phyloP scores from a whole-genome alignment of 2,329 filamentous ascomycete species.

The Neofusicoccum sp. region DNA sequence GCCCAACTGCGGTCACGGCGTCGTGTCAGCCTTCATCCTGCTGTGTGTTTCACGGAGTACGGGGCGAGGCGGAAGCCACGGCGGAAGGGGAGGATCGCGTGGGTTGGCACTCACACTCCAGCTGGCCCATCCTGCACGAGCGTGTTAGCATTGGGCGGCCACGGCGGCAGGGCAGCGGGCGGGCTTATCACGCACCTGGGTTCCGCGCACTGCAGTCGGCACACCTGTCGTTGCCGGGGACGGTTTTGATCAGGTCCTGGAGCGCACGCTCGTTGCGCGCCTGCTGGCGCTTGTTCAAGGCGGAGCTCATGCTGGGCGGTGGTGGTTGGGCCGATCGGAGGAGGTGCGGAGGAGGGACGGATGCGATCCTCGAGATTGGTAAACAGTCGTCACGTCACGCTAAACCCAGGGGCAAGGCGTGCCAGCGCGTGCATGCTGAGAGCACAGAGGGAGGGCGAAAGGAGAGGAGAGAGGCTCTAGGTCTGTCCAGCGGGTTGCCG shows the following conservation, averaged over 20 bases:
- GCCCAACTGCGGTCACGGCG: conserved; percentile 62
- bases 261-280: conserved; percentile 91
- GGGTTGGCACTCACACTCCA: conserved; percentile 73
- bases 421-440: conserved; percentile 18
- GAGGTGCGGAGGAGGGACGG: conserved; percentile 15
- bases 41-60: not conserved
- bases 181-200: conserved; percentile 64
- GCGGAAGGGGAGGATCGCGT: not conserved
- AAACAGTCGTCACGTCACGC: conserved; percentile 17
- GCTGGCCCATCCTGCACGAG: conserved; percentile 78
- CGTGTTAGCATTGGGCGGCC: conserved; percentile 5
- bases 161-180: conserved; percentile 11
- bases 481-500: not conserved
- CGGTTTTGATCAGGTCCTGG: conserved; percentile 80
- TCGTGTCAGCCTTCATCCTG: conserved; percentile 4
- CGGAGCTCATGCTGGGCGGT: conserved; percentile 59
- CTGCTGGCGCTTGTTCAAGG: conserved; percentile 93
- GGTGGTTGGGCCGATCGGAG: conserved; percentile 13
- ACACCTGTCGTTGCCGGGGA: conserved; percentile 88
- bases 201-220: conserved; percentile 91
- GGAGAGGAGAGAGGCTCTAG: not conserved
- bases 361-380: conserved; percentile 13
- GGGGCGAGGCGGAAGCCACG: not conserved
- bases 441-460: not conserved
- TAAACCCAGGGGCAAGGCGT: conserved; percentile 11